Base-by-base conservation (phyloP, 2,329 filamentous ascomycete genomes). In the Xylaria sp. region DNA sequence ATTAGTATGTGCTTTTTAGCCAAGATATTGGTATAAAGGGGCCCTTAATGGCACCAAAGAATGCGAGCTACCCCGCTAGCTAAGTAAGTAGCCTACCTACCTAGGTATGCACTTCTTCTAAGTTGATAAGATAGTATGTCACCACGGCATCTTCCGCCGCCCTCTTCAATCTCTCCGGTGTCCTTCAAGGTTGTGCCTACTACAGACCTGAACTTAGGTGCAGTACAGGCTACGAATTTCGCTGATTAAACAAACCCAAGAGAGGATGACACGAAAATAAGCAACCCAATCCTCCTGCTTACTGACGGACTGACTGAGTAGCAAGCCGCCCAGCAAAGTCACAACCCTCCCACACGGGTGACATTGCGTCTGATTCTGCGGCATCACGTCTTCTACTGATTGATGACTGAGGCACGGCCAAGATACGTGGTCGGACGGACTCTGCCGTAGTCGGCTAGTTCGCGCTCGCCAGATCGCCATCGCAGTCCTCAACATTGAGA, bases 231-330 rank as follows among this genome's bases (percentile, higher is more conserved):
- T 28, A 31, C 34, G 23, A 31, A 6, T 4, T 31, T 44, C 25
- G 56, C 23, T 58, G 39, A 44, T 46, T 31, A n/a, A 41, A 55
- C 28, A 34, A 34, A 12, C 15, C 18, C 15, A 18, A 28, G 46
- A 28, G 2, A 44, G 39, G 56, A 31, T 46, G 56, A 58, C 55
- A 23, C 39, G 55, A n/a, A 58, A 58, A 41, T 46, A 44, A 58
- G 55, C 55, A 58, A 56, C 34, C 18, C 15, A 12, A 39, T 56
- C 54, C 34, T 37, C 10, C 34, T 58, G 56, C 56, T 58, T 48
- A 58, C 37, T 46, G 56, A 46, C 25, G 28, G 28, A 28, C 28
- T 28, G 28, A 28, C 28, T 28, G 28, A 28, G 28, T 46, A 58
- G 54, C 54, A 57, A 37, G 28, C 23, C 41, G 23, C 25, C 51